A percentile compares a stretch with the other conserved stretches of the same genome.
Conservation (phyloP, 345 rosid genomes). For the Salix brachista region DNA sequence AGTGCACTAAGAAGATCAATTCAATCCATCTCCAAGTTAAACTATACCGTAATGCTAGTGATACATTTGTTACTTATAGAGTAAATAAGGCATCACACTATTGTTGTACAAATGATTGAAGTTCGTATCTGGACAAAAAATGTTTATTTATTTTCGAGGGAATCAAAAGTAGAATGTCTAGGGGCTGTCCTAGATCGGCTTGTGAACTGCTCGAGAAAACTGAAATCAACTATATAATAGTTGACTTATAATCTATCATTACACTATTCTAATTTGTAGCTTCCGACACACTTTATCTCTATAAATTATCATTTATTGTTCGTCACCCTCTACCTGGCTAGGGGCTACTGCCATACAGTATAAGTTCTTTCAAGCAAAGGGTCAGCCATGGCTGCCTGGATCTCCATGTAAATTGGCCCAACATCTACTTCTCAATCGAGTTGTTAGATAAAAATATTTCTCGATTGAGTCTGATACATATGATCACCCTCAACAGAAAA, state of each 20-base stretch:
- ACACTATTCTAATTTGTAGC: background rate
- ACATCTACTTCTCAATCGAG: background rate
- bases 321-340: background rate
- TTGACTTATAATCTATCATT: constrained; percentile 25
- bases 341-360: background rate
- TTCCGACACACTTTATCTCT: background rate
- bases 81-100: too few relatives aligned
- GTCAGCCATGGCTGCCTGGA: background rate
- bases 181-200: constrained; percentile 41
- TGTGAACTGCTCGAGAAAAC: constrained; percentile 71
- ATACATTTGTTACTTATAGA: too few relatives aligned
- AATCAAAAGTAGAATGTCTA: background rate
- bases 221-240: constrained; percentile 31
- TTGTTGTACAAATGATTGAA: background rate
- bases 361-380: background rate
- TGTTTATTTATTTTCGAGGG: background rate
- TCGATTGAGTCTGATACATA: background rate
- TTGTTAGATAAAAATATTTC: background rate
- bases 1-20: too few relatives aligned
- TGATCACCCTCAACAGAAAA: background rate
- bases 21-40: too few relatives aligned
- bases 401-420: background rate
- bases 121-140: too few relatives aligned
- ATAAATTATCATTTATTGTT: background rate
- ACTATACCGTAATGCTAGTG: too few relatives aligned